Base-by-base conservation (phyloP, 768 basidiomycete genomes). In the Cubamyces lactineus region DNA sequence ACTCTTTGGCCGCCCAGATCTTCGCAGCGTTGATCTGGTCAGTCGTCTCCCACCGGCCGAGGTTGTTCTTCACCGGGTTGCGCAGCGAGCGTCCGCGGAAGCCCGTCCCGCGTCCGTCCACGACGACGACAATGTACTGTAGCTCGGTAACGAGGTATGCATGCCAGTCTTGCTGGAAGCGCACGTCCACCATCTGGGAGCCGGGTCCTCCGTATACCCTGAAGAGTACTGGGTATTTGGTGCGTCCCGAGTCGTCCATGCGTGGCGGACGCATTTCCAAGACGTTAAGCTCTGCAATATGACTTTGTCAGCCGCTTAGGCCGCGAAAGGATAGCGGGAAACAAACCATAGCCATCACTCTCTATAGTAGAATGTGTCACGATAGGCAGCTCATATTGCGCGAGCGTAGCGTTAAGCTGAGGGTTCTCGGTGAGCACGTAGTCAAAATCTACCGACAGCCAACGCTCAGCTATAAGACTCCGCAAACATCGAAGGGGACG, bases 71-170 rank as follows among this genome's bases (percentile, higher is more conserved):
- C n/a, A 98, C 91, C 0, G 89, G 84, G 72, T 96, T 96, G 62
- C 96, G 80, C 73, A 98, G 74, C 63, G 79, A 79, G 40, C 96
- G 82, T 1, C 97, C 97, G 71, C 90, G 92, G 78, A 80, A 93
- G 1, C 96, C 96, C 0, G 96, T 99, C 0, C 96, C 97, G 19
- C 97, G 85, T 0, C 94, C 94, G 70, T 99, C 97, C 41, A 98
- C 91, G 41, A 83, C 77, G 57, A 99, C 92, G 38, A 96, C 80
- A 40, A 99, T 81, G 72, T 95, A 96, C 66, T 92, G 85, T 53
- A 92, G 76, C 21, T 84, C 83, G 68, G 91, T 88, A 13, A 88
- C 91, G 41, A 97, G 80, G 75, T 90, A 96, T 59, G 92, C 83
- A 65, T 94, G 87, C 93, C 94, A 98, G 75, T 91, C 90, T 24